Evolutionary conservation across 208 protist genomes (phyloP).

Genomic region (Blechomonas ayalai): DNA sequence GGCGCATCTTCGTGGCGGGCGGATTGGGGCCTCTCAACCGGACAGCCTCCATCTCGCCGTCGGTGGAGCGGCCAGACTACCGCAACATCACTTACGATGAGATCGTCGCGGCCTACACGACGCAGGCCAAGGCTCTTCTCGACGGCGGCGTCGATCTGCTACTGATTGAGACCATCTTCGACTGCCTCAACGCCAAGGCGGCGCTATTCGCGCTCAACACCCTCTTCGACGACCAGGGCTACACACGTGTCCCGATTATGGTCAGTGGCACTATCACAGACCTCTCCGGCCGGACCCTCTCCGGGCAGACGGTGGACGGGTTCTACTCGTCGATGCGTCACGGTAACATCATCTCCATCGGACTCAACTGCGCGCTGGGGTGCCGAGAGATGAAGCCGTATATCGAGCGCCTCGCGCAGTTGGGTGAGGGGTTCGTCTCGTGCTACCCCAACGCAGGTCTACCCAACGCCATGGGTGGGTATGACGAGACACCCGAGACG

Average conservation of each 20-base stretch:
- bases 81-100: conserved; percentile 93
- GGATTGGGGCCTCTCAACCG: conserved; percentile 94
- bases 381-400: conserved; percentile 53
- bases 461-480: conserved; percentile 72
- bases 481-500: conserved; percentile 59
- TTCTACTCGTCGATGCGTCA: conserved; percentile 90
- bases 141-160: conserved; percentile 94
- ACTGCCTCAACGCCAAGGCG: conserved; percentile 87
- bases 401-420: conserved; percentile 32
- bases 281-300: conserved; percentile 91
- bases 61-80: conserved; percentile 89
- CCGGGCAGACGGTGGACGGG: conserved; percentile 95
- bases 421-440: conserved; percentile 50
- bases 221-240: conserved; percentile 73
- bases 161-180: conserved; percentile 96
- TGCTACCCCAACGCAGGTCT: conserved; percentile 79
- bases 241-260: conserved; percentile 48
- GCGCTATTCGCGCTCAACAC: conserved; percentile 91
- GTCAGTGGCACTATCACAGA: conserved; percentile 94
- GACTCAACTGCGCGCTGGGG: conserved; percentile 94
- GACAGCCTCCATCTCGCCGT: conserved; percentile 93
- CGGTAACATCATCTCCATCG: conserved; percentile 86
- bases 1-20: conserved; percentile 91
- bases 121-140: conserved; percentile 87
- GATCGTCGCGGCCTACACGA: conserved; percentile 86